Base-by-base conservation (phyloP, 2,329 filamentous ascomycete species). In the Xylariaceae sp. region DNA sequence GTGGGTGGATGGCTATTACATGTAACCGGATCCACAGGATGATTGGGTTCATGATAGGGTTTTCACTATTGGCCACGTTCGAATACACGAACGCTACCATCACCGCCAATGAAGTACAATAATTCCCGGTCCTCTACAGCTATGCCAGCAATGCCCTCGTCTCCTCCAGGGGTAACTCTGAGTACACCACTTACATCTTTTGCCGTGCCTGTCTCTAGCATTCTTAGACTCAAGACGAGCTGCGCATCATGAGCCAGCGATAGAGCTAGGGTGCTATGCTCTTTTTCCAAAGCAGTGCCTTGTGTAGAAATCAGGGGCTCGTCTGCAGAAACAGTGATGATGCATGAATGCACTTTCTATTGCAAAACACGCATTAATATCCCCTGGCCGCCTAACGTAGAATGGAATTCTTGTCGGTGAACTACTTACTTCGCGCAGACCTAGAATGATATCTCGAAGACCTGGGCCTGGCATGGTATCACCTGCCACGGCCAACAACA, bases 121-220 rank as follows among this genome's bases (percentile, higher is more conserved):
- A 90, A 83, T 75, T 97, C 94, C 60, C 80, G 86, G 66, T 90
- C 82, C 62, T 82, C 81, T 1, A 77, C 67, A 19, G 60, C 66
- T 26, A 49, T 62, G 24, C 69, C 68, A 8, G 48, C 60, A 41
- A 49, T 67, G 23, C 58, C 59, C 37, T 65, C 68, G 21, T 69
- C 71, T 14, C 73, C 76, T 3, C 87, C 87, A 40, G 81, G 79
- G 16, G 89, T 93, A 46, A 95, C 80, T 64, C 92, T 83, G 61
- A 97, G 69, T 39, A 96, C 92, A 2, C 94, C 94, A 75, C 91
- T 96, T 28, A 98, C 91, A 74, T 97, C 94, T 71, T 84, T 88
- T 61, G 94, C 93, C n/a, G 87, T 87, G 0, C 94, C 94, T 0
- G 92, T 96, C 69, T 96, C 92, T 59, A 98, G 74, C 68, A 88